Percentiles rank a stretch among this genome's conserved stretches.
phyloP scores from a whole-genome alignment of 75 land plant genomes.

The Pinus albicaulis region DNA sequence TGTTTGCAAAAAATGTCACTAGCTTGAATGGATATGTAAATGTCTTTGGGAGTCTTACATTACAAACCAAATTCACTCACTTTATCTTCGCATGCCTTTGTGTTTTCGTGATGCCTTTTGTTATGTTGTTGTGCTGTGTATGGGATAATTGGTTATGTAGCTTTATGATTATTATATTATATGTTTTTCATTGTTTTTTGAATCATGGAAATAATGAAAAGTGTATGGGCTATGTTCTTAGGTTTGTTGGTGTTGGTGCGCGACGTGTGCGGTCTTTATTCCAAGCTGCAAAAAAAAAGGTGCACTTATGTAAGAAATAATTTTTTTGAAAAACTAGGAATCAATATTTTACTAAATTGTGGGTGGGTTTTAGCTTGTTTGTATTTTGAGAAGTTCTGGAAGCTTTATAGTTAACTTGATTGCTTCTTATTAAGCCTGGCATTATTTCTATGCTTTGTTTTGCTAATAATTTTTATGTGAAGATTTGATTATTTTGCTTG shows the following conservation, averaged over 20 bases:
- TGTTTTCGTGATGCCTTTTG: not conserved
- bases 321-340: slow-evolving; percentile 1
- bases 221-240: slow-evolving; percentile 13
- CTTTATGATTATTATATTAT: not conserved
- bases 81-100: not conserved
- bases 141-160: not conserved
- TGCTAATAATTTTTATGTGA: not conserved
- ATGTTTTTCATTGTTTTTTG: not conserved
- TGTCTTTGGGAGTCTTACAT: not conserved
- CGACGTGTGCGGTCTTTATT: slow-evolving; percentile 98
- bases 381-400: not conserved
- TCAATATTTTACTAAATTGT: not conserved
- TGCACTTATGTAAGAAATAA: slow-evolving; percentile 11
- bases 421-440: not conserved
- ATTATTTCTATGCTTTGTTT: not conserved
- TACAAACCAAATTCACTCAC: not conserved
- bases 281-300: slow-evolving; percentile 99
- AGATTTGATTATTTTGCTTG: not conserved
- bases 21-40: not conserved
- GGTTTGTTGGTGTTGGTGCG: slow-evolving; percentile 99
- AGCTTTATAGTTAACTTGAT: not conserved
- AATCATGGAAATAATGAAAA: not conserved
- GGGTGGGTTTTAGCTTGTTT: not conserved
- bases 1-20: not conserved
- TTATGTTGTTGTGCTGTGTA: not conserved